Conservation (phyloP, 2,329 filamentous ascomycete species). For the Chaetoscypha palmicola region DNA sequence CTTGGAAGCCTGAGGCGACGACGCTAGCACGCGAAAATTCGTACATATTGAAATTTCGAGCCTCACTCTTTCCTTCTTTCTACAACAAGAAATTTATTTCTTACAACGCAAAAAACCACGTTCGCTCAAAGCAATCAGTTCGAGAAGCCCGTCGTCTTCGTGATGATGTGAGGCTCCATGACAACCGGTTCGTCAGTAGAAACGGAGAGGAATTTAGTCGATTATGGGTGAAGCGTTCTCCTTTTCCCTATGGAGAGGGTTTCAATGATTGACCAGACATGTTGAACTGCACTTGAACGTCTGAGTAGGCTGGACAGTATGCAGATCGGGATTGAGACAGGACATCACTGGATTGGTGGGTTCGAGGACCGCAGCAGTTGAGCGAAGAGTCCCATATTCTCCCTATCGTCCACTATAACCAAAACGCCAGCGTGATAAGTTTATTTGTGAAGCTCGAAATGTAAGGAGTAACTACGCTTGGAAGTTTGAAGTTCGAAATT, state of each 20-base stretch:
- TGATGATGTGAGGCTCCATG: slow-evolving; percentile 29
- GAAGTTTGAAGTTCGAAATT: too few species aligned
- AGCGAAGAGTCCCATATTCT: too few species aligned
- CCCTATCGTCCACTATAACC: too few species aligned
- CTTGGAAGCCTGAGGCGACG: slow-evolving; percentile 2
- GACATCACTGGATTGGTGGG: too few species aligned
- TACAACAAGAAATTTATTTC: slow-evolving; percentile 8
- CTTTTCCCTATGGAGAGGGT: slow-evolving; percentile 23
- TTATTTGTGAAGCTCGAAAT: too few species aligned
- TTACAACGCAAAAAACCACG: slow-evolving; percentile 24
- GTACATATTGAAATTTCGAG: slow-evolving; percentile 1
- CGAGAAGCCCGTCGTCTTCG: slow-evolving; percentile 27
- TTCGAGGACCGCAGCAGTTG: too few species aligned
- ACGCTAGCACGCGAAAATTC: slow-evolving; percentile 6
- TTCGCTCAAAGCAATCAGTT: slow-evolving; percentile 29
- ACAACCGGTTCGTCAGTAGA: slow-evolving; percentile 29
- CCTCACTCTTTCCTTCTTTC: slow-evolving; percentile 6
- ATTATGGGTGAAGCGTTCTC: slow-evolving; percentile 30
- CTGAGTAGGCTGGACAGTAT: too few species aligned
- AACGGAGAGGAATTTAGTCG: slow-evolving; percentile 26
- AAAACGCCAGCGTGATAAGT: too few species aligned
- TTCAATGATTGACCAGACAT: slow-evolving; percentile 31
- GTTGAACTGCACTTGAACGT: too few species aligned
- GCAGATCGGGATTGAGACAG: too few species aligned
- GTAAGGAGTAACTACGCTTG: too few species aligned